Evolutionary conservation across 371 early-diverging fungal genomes (phyloP).

Genomic region (Smittium mucronatum): DNA sequence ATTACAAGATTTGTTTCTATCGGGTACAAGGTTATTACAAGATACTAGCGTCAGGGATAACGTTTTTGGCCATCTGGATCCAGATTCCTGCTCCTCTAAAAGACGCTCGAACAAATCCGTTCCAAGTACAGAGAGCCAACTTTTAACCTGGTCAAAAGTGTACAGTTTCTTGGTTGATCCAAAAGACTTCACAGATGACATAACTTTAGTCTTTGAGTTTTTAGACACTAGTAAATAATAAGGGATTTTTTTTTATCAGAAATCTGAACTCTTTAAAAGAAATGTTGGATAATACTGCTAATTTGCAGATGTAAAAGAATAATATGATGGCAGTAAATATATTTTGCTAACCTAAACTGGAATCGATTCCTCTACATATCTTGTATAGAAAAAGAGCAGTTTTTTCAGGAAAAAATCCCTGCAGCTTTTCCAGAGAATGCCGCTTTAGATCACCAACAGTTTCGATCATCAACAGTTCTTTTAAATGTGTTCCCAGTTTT

Average conservation of each 20-base stretch:
- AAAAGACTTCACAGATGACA: slow-evolving; percentile 44
- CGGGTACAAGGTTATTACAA: no score
- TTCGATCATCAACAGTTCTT: slow-evolving; percentile 40
- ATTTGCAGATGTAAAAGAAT: no score
- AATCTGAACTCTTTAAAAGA: no score
- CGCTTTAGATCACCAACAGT: slow-evolving; percentile 46
- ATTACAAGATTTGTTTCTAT: neutral
- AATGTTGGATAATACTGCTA: no score
- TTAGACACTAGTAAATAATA: slow-evolving; percentile 31
- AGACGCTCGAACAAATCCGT: slow-evolving; percentile 39
- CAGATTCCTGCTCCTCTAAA: slow-evolving; percentile 32
- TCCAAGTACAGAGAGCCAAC: slow-evolving; percentile 46
- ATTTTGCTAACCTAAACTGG: slow-evolving; percentile 24
- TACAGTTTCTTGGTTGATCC: slow-evolving; percentile 25
- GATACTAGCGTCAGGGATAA: slow-evolving; percentile 10
- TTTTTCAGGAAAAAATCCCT: slow-evolving; percentile 30
- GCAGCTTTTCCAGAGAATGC: slow-evolving; percentile 31
- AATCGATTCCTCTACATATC: slow-evolving; percentile 50
- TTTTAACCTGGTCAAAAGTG: slow-evolving; percentile 24
- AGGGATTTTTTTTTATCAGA: no score
- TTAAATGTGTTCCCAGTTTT: slow-evolving; percentile 65
- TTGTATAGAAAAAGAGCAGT: slow-evolving; percentile 40
- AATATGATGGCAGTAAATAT: no score
- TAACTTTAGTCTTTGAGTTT: slow-evolving; percentile 37
- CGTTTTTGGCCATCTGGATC: slow-evolving; percentile 37